Percentiles rank a stretch among this genome's conserved stretches.
Evolutionary conservation across 306 rosid genomes (phyloP).

Genomic region (Argentina anserina): DNA sequence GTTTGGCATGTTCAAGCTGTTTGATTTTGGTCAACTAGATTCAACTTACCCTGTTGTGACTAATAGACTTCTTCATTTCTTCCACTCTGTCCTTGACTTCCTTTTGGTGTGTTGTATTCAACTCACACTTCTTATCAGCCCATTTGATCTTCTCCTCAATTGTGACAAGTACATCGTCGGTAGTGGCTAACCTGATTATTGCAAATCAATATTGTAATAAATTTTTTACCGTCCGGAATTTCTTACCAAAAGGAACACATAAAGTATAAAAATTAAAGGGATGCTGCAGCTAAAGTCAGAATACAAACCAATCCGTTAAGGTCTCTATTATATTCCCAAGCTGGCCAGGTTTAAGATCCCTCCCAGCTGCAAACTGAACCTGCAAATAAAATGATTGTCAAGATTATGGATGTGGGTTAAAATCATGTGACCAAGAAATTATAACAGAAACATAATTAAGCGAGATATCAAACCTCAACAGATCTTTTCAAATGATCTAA

Average conservation of each 20-base stretch:
- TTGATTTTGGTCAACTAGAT: neutral
- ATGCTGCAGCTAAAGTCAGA: neutral
- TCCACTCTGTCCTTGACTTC: constrained; percentile 20
- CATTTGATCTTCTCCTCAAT: constrained; percentile 23
- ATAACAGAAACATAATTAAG: neutral
- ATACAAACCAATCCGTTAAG: constrained; percentile 17
- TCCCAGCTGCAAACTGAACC: constrained; percentile 24
- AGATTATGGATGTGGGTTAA: neutral
- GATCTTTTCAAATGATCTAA: constrained; percentile 24
- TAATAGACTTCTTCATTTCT: constrained; percentile 17
- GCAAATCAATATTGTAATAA: neutral
- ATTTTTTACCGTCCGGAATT: neutral
- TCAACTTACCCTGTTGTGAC: constrained; percentile 8
- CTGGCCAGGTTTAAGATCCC: constrained; percentile 24
- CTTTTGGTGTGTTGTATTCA: constrained; percentile 21
- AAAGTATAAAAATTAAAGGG: neutral
- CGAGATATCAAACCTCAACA: constrained; percentile 10
- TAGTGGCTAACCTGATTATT: constrained; percentile 9
- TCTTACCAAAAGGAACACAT: neutral
- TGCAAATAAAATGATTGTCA: constrained; percentile 8
- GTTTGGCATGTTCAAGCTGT: neutral
- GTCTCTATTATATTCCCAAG: constrained; percentile 17
- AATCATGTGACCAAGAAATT: neutral
- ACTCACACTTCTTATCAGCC: constrained; percentile 18
- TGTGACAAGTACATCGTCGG: constrained; percentile 17